Percentiles rank a stretch among this genome's conserved stretches.
Conservation (phyloP, 768 basidiomycete species). For the Xerocomus potaroensis region DNA sequence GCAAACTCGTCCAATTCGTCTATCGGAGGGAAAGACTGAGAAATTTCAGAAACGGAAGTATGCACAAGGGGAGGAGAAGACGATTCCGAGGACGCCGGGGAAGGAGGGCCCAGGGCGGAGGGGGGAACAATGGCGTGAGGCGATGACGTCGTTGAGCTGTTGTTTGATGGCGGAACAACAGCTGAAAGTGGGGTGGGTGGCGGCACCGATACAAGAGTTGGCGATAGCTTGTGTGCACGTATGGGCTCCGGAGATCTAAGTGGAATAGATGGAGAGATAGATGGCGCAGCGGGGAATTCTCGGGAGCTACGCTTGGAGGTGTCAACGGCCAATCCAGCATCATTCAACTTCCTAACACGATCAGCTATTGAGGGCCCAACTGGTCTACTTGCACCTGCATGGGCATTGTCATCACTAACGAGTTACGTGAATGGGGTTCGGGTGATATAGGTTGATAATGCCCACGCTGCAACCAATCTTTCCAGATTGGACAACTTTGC, state of each 20-base stretch:
- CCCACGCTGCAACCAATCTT: slow-evolving; percentile 32
- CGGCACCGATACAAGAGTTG: slow-evolving; percentile 29
- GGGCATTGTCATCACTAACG: slow-evolving; percentile 12
- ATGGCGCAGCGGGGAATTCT: slow-evolving; percentile 42
- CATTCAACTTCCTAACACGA: slow-evolving; percentile 70
- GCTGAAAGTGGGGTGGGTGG: slow-evolving; percentile 17
- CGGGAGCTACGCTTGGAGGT: slow-evolving; percentile 56
- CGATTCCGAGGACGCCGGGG: slow-evolving; percentile 66
- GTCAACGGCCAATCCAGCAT: slow-evolving; percentile 61
- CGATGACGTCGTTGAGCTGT: slow-evolving; percentile 37
- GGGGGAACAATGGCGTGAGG: slow-evolving; percentile 67
- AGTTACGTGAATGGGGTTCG: slow-evolving; percentile 7
- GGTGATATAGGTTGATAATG: slow-evolving; percentile 7
- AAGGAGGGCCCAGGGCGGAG: slow-evolving; percentile 71
- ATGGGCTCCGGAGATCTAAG: slow-evolving; percentile 30
- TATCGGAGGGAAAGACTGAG: slow-evolving; percentile 69
- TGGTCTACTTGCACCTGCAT: slow-evolving; percentile 38
- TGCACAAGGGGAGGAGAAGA: slow-evolving; percentile 50
- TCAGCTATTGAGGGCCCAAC: slow-evolving; percentile 75
- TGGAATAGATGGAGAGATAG: slow-evolving; percentile 18
- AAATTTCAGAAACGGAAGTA: slow-evolving; percentile 51
- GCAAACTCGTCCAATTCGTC: slow-evolving; percentile 64
- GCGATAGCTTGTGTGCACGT: slow-evolving; percentile 39
- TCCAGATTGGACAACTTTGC: slow-evolving; percentile 44
- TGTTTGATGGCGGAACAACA: slow-evolving; percentile 21